phyloP scores from a whole-genome alignment of 805 yeast genomes.

The Alloascoidea hylecoeti region DNA sequence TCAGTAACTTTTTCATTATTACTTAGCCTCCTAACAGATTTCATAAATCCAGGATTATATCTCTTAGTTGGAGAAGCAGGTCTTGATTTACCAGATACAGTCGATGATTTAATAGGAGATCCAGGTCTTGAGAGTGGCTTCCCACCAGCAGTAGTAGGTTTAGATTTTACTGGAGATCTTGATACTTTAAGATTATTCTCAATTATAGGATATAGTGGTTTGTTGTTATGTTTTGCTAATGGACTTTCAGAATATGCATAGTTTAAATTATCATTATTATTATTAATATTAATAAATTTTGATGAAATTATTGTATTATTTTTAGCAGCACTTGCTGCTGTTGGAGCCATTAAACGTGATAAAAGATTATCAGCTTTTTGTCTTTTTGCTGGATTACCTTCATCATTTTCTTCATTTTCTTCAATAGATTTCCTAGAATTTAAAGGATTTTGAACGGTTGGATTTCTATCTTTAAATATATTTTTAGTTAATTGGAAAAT shows the following conservation, averaged over 20 bases:
- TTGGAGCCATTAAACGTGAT: conserved; percentile 8
- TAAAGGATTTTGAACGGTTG: not conserved
- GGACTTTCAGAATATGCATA: conserved; percentile 3
- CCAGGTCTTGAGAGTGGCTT: no score
- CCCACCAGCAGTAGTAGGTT: no score
- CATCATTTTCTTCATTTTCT: not conserved
- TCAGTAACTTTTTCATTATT: no score
- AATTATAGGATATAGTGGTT: not conserved
- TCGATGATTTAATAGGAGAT: no score
- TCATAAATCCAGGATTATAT: no score
- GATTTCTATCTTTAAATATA: conserved; percentile 1
- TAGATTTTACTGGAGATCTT: no score
- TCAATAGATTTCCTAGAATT: not conserved
- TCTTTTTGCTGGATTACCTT: conserved; percentile 1
- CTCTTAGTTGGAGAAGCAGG: no score
- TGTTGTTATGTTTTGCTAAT: not conserved
- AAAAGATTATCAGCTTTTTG: conserved; percentile 4
- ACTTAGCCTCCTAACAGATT: no score
- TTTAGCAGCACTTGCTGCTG: conserved; percentile 9
- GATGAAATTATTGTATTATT: conserved; percentile 5
- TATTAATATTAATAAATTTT: conserved; percentile 7
- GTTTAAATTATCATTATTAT: not conserved
- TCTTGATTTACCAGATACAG: no score
- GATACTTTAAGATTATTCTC: no score
- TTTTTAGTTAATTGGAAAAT: conserved; percentile 4